Base-by-base conservation (phyloP, 768 basidiomycete genomes). In the Russula sp. region DNA sequence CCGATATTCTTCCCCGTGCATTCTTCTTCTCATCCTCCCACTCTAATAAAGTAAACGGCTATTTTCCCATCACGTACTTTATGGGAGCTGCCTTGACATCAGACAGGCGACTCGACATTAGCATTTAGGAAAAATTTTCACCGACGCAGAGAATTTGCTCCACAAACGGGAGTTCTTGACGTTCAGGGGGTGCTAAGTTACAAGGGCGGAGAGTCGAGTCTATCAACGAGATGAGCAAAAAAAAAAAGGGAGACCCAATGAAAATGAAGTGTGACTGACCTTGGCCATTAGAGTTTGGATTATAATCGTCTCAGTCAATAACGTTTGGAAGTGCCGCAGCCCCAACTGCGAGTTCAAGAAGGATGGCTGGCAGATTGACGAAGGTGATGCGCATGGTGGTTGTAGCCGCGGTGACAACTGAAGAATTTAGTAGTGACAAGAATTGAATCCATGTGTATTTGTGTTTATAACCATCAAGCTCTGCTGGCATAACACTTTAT, bases 401-500 rank as follows among this genome's bases (percentile, higher is more conserved):
- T 5, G 32, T n/a, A n/a, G n/a, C n/a, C 14, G n/a, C n/a, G n/a
- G n/a, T n/a, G n/a, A n/a, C n/a, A n/a, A n/a, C n/a, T n/a, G n/a
- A n/a, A n/a, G n/a, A n/a, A n/a, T 5, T n/a, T 14, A 36, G 9
- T 22, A 10, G 34, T 34, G 34, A 34, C 13, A 14, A 36, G 36
- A 13, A 36, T 36, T 36, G 36, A 36, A 13, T 36, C 11, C 36
- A 36, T 36, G 36, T 36, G 36, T 13, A 14, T 16, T 38, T 18
- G 38, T 40, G 6, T 40, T 18, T 40, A 40, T 40, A 20, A 26
- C 16, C 53, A n/a, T 30, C 24, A 61, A 87, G 83, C 65, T 75
- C 83, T 16, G 75, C 80, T 22, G 86, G 89, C 11, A 78, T 94
- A 54, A 75, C 80, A 10, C 76, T 97, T 38, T 96, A 84, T 73